Percentiles rank a stretch among this genome's conserved stretches.
Conservation (phyloP, 2,329 filamentous ascomycete species). For the Paraphoma chrysanthemicola region DNA sequence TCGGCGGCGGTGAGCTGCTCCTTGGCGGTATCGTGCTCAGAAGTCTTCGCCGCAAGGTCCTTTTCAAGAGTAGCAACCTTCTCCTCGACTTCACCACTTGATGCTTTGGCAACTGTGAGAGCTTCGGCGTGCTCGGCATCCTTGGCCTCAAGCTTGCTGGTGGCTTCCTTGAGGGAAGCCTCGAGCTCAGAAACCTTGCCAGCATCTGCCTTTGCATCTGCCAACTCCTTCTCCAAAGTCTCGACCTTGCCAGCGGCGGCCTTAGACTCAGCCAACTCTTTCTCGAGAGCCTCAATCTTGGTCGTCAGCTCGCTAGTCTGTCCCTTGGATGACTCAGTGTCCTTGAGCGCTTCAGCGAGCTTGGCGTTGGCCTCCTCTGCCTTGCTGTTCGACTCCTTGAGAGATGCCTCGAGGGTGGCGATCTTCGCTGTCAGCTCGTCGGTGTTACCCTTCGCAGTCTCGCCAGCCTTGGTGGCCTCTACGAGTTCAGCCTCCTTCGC, state of each 20-base stretch:
- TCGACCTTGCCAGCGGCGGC: conserved; percentile 29
- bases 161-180: conserved; percentile 23
- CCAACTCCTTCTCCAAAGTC: conserved; percentile 24
- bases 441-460: conserved; percentile 19
- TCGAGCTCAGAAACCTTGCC: conserved; percentile 36
- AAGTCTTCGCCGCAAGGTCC: conserved; percentile 26
- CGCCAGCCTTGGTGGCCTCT: conserved; percentile 20
- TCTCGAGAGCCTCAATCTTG: conserved; percentile 18
- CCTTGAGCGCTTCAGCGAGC: conserved; percentile 20
- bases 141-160: conserved; percentile 26
- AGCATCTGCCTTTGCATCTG: conserved; percentile 28
- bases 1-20: conserved; percentile 21
- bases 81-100: conserved; percentile 23
- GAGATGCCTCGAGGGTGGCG: conserved; percentile 27
- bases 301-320: conserved; percentile 11
- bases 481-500: conserved; percentile 20
- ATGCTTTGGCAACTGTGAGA: conserved; percentile 24
- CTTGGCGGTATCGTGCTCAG: conserved; percentile 19
- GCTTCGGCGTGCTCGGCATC: conserved; percentile 32
- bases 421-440: conserved; percentile 20
- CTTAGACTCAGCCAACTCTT: conserved; percentile 23
- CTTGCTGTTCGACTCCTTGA: conserved; percentile 21
- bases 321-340: conserved; percentile 19
- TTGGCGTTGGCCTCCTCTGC: conserved; percentile 20
- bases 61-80: conserved; percentile 38